Evolutionary conservation across 768 basidiomycete species (phyloP).

Genomic region (Daedaleopsis sinensis): DNA sequence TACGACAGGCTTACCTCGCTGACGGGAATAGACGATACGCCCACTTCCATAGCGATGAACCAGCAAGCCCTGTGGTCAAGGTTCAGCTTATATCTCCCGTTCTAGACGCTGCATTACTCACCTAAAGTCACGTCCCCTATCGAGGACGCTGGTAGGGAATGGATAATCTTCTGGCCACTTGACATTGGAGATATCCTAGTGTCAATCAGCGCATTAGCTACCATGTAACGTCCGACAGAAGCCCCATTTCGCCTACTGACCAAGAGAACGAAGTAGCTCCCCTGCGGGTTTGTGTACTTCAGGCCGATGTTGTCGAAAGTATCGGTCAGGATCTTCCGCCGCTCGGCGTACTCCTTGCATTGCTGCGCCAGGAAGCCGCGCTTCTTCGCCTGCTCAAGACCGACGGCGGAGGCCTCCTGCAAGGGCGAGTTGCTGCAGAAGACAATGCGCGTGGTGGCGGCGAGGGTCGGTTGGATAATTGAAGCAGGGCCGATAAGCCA

Average conservation of each 20-base stretch:
- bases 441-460: slow-evolving; percentile 91
- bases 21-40: slow-evolving; percentile 92
- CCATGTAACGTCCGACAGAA: no score
- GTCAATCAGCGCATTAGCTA: neutral
- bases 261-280: slow-evolving; percentile 88
- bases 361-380: slow-evolving; percentile 81
- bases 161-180: slow-evolving; percentile 84
- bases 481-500: slow-evolving; percentile 90
- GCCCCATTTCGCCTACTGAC: slow-evolving; percentile 44
- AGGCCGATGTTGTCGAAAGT: slow-evolving; percentile 85
- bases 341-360: slow-evolving; percentile 74
- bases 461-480: slow-evolving; percentile 85
- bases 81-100: slow-evolving; percentile 15
- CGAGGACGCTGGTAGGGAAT: slow-evolving; percentile 74
- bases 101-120: slow-evolving; percentile 33
- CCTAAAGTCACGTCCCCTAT: slow-evolving; percentile 88
- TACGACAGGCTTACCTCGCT: slow-evolving; percentile 72
- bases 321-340: slow-evolving; percentile 71
- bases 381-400: slow-evolving; percentile 76
- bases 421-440: slow-evolving; percentile 95
- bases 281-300: slow-evolving; percentile 86
- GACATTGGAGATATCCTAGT: slow-evolving; percentile 74
- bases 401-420: slow-evolving; percentile 92
- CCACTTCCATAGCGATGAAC: slow-evolving; percentile 91
- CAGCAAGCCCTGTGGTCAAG: slow-evolving; percentile 72